Percentiles rank a stretch among this genome's conserved stretches.
Conservation (phyloP, 306 rosid species). For the Malus fusca region DNA sequence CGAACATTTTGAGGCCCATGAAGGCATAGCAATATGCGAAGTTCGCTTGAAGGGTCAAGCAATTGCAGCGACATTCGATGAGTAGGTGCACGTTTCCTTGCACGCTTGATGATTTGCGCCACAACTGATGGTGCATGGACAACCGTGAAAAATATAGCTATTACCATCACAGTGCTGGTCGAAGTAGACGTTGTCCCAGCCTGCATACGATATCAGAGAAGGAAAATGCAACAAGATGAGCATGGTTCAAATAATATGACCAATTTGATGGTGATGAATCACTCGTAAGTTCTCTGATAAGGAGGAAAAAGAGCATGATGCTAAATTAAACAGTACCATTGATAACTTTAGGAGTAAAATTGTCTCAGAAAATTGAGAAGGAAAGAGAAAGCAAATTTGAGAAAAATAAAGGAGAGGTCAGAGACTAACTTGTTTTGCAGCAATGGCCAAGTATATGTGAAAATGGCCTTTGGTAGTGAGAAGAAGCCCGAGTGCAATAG, state of each 20-base stretch:
- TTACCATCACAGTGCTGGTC: conserved; percentile 45
- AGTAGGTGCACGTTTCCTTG: conserved; percentile 57
- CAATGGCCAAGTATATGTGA: conserved; percentile 75
- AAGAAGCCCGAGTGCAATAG: conserved; percentile 75
- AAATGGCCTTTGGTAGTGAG: conserved; percentile 83
- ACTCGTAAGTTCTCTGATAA: not conserved
- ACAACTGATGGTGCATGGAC: conserved; percentile 64
- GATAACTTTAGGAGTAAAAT: not conserved
- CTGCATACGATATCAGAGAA: conserved; percentile 24
- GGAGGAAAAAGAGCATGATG: not conserved
- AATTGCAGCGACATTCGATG: conserved; percentile 67
- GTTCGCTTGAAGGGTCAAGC: conserved; percentile 53
- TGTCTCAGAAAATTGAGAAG: not conserved
- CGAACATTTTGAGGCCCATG: conserved; percentile 60
- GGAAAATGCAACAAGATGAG: not conserved
- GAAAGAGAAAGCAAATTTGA: not conserved
- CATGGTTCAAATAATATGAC: not conserved
- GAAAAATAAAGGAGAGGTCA: not conserved
- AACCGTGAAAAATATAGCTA: conserved; percentile 54
- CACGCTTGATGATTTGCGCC: conserved; percentile 69
- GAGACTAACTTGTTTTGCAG: conserved; percentile 56
- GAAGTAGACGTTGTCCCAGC: conserved; percentile 31
- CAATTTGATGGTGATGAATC: not conserved
- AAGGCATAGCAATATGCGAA: conserved; percentile 55
- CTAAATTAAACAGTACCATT: not conserved